Evolutionary conservation across 228 moss, liverwort and hornwort genomes (phyloP).

Genomic region (Sphagnum fallax): DNA sequence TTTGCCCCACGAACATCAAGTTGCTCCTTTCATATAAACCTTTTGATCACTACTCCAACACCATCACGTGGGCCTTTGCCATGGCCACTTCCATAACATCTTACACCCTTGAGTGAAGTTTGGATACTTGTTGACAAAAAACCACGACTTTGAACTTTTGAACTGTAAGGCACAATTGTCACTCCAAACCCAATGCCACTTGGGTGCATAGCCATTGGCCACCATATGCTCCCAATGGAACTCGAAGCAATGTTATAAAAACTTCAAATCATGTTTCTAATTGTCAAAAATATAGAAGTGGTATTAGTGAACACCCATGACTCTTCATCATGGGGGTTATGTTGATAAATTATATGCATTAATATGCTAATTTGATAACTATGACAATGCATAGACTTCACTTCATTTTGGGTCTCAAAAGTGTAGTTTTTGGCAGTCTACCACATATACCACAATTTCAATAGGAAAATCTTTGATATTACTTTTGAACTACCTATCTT

Average conservation of each 20-base stretch:
- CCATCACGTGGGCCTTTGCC: not conserved
- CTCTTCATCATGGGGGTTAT: constrained; percentile 1
- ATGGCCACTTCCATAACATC: not conserved
- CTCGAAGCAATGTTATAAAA: not conserved
- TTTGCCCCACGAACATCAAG: too few relatives aligned
- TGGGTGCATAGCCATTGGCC: not conserved
- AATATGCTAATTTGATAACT: not conserved
- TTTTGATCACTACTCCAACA: not conserved
- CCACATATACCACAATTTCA: not conserved
- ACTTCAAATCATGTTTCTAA: not conserved
- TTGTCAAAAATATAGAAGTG: not conserved
- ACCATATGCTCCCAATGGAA: not conserved
- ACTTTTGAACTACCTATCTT: not conserved
- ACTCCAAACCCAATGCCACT: constrained; percentile 1
- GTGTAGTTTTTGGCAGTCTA: constrained; percentile 4
- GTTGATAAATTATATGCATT: not conserved
- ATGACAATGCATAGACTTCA: constrained; percentile 3
- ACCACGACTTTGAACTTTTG: not conserved
- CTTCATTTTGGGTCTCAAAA: constrained; percentile 1
- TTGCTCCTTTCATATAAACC: not conserved
- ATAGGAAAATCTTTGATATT: not conserved
- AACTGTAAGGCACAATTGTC: not conserved
- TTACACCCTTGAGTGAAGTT: not conserved
- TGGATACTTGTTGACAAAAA: not conserved
- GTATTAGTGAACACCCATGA: not conserved